Evolutionary conservation across 2,329 filamentous ascomycete species (phyloP).

Genomic region (Xylariaceae sp.): DNA sequence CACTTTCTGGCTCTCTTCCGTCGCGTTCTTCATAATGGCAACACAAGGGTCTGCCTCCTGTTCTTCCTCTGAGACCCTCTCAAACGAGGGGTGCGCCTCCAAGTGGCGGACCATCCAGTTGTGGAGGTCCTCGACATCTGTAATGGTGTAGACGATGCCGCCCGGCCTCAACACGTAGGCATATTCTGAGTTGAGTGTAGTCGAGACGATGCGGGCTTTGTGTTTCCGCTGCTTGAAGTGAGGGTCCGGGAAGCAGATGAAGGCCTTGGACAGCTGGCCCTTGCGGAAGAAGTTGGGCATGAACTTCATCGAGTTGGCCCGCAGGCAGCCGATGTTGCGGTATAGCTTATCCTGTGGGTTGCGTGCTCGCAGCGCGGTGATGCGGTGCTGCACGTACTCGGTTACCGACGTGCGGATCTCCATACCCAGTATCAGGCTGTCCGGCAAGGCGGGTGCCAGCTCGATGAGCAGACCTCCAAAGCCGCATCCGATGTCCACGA

Average conservation of each 20-base stretch:
- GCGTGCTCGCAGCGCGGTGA: conserved; percentile 73
- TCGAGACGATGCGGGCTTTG: conserved; percentile 90
- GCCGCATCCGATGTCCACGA: conserved; percentile 95
- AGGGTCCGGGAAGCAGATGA: conserved; percentile 97
- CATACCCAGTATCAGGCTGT: conserved; percentile 80
- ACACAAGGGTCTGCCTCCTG: conserved; percentile 68
- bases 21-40: conserved; percentile 72
- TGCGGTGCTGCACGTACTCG: conserved; percentile 84
- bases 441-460: conserved; percentile 74
- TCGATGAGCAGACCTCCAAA: conserved; percentile 90
- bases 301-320: conserved; percentile 98
- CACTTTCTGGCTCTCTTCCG: conserved; percentile 97
- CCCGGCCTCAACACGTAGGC: conserved; percentile 80
- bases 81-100: conserved; percentile 72
- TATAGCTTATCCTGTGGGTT: conserved; percentile 54
- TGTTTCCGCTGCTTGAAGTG: conserved; percentile 98
- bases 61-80: conserved; percentile 66
- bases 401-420: conserved; percentile 91
- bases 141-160: conserved; percentile 92
- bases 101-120: conserved; percentile 91
- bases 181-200: conserved; percentile 87
- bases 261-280: conserved; percentile 80
- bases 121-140: conserved; percentile 92
- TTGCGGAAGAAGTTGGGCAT: conserved; percentile 94
- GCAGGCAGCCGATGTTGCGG: conserved; percentile 83